phyloP scores from a whole-genome alignment of 2,329 filamentous ascomycete genomes.

The Chaetomiaceae sp. region DNA sequence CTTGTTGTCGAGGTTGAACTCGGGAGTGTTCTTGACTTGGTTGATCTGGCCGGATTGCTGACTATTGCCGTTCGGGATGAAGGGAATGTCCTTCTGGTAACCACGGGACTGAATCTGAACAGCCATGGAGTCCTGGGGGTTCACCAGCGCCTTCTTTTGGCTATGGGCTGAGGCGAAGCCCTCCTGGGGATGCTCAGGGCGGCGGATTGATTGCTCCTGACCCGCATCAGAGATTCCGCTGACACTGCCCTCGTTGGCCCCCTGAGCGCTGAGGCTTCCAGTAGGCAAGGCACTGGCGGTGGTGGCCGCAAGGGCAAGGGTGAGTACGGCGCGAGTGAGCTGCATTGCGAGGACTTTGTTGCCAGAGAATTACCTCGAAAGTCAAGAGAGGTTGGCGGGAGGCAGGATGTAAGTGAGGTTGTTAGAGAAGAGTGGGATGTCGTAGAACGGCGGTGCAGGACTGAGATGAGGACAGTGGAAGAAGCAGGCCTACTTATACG shows the following conservation, averaged over 20 bases:
- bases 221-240: too few relatives aligned
- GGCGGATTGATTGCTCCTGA: neutral
- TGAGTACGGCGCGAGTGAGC: conserved; percentile 15
- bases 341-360: conserved; percentile 11
- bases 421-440: too few relatives aligned
- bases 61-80: neutral
- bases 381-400: too few relatives aligned
- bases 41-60: neutral
- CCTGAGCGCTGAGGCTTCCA: too few relatives aligned
- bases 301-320: conserved; percentile 15
- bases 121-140: too few relatives aligned
- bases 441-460: too few relatives aligned
- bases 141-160: neutral
- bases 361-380: too few relatives aligned
- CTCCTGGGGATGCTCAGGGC: neutral
- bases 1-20: neutral
- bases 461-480: too few relatives aligned
- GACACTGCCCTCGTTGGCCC: neutral
- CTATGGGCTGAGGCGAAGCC: neutral
- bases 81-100: neutral
- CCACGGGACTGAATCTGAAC: neutral
- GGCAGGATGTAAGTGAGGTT: too few relatives aligned
- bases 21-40: neutral
- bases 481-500: too few relatives aligned
- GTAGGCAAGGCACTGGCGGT: conserved; percentile 17